Evolutionary conservation across 1,284 basidiomycete genomes (phyloP), one percentile per base, ranked within the genome.

Genomic region (Leccinum subrobustum): DNA sequence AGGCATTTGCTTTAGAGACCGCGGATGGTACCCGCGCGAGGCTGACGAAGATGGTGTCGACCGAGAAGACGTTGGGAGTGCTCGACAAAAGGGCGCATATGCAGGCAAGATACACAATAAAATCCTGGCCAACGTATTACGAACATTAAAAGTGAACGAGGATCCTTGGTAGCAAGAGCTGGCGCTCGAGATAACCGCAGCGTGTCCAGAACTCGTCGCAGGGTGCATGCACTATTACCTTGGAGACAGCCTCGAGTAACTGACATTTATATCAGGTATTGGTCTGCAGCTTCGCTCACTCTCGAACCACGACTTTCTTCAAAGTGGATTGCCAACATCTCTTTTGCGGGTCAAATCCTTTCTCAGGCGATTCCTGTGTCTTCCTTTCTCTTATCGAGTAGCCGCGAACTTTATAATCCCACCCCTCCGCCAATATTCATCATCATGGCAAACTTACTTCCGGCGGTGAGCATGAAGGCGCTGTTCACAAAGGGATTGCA

Each of bases 1-100:
- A 18, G 96, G 95, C 0, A 80, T 98, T 23, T 97, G 95, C 71
- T 98, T 96, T 75, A 83, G 80, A 53, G 94, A 96, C 70, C 82
- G 85, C 14, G 95, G 95, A 1, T 98, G 95, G 95, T 98, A 97
- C 69, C 87, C 87, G 2, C 85, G 92, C 3, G 84, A 87, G 66
- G 72, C 75, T 1, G 77, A 80, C 4, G 70, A 66, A 53, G 60
- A 57, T 2, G 16, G 51, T 9, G 18, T 52, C 16, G 72, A 72
- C 7, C 69, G 70, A n/a, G 69, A 65, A 2, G 59, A 63, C 4
- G 7, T 51, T 0, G 72, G 69, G 14, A 73, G 68, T 5, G 69
- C 52, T 65, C 71, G 56, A 51, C 68, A 67, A 31, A 75, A 72
- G 35, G 65, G 68, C 56, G 66, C 59, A 64, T 70, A 68, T 63